Conservation (phyloP, 352 stramenopile species). For the Phytophthora hybrid region DNA sequence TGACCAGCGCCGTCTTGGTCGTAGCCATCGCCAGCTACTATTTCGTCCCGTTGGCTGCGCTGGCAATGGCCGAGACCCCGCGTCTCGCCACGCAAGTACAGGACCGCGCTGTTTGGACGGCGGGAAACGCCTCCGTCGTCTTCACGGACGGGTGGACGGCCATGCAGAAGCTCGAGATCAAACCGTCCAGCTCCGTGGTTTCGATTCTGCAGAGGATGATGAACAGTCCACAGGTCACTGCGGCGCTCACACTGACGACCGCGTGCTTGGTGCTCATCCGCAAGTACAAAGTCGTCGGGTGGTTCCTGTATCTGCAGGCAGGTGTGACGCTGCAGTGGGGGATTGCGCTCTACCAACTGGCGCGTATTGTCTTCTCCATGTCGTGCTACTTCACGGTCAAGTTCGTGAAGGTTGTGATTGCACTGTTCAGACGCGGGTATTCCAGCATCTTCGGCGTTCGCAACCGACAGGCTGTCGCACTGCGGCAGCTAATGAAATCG, state of each 20-base stretch:
- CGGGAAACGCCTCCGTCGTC: conserved; percentile 37
- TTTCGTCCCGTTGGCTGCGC: conserved; percentile 38
- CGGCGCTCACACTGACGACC: conserved; percentile 41
- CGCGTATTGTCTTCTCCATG: conserved; percentile 68
- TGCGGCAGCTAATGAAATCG: conserved; percentile 68
- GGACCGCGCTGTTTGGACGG: conserved; percentile 26
- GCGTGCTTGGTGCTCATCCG: conserved; percentile 43
- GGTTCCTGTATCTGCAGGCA: conserved; percentile 64
- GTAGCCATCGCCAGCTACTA: conserved; percentile 58
- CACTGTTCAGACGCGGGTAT: conserved; percentile 40
- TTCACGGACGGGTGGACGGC: conserved; percentile 39
- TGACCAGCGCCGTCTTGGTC: conserved; percentile 65
- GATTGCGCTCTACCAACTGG: conserved; percentile 72
- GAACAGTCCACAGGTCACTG: conserved; percentile 50
- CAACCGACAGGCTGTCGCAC: conserved; percentile 58
- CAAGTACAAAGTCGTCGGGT: conserved; percentile 74
- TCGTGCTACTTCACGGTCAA: conserved; percentile 65
- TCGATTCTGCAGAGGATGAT: conserved; percentile 38
- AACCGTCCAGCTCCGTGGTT: conserved; percentile 36
- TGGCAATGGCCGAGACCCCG: conserved; percentile 50
- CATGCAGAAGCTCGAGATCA: conserved; percentile 36
- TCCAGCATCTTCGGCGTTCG: conserved; percentile 49
- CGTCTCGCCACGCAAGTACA: conserved; percentile 39
- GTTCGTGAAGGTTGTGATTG: conserved; percentile 51
- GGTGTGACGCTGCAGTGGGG: conserved; percentile 73